Base-by-base conservation (phyloP, 345 rosid species). In the Populus tremula region DNA sequence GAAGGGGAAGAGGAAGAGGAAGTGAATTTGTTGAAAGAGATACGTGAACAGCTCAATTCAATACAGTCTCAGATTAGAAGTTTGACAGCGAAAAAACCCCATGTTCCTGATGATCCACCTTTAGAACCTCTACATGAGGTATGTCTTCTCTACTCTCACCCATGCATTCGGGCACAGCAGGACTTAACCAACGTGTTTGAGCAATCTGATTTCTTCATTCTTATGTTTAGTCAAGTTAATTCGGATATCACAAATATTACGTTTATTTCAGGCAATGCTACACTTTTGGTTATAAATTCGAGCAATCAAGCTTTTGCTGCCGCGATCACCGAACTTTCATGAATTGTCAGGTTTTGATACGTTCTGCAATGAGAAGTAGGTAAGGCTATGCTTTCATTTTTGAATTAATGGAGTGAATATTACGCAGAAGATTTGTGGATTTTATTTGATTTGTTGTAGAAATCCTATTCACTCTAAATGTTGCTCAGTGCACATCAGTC, bases 261-360 rank as follows among this genome's bases (percentile, higher is more conserved):
- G 64, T 80, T 13, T 75, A 25, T 76, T 78, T 78, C 91, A 96
- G 98, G 98, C 93, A 20, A 88, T 93, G 97, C 65, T 93, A 53
- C 76, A 85, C 90, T 96, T 92, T 70, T 93, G 97, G 97, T 78
- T 91, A 38, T 95, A 86, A 41, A 87, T 74, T 59, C 62, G 35
- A 76, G 79, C 74, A 49, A 61, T 33, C 39, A 31, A 67, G 66
- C 53, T 14, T 0, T n/a, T 25, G 67, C 41, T 47, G 13, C 76
- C 66, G 62, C 70, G 53, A 35, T 69, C 45, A 20, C 74, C 38
- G 61, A 43, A 10, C 14, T 11, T 50, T 53, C 21, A 49, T 31
- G 62, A 16, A 6, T 72, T 33, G 2, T 33, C 10, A 31, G 47
- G 29, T 45, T 70, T 27, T 33, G 33, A 20, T 70, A 27, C 29